Evolutionary conservation across 352 stramenopile genomes (phyloP), one percentile per base, ranked within the genome.

Genomic region (Phytophthora lateralis): DNA sequence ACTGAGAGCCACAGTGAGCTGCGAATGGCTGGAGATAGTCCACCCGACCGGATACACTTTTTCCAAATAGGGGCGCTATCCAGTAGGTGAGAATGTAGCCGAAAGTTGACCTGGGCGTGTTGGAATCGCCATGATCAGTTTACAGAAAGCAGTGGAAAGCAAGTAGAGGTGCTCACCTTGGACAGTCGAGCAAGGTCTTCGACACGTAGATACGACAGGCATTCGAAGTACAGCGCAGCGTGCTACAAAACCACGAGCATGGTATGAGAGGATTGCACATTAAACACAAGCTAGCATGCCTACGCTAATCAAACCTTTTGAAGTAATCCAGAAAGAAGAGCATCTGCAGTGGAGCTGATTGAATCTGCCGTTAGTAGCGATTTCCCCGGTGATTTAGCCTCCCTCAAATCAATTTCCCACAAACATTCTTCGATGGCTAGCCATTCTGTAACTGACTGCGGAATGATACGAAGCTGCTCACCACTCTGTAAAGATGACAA

Each of bases 61-160:
- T 91, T 91, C 85, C 85, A 94, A 2, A 88, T 57, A 0, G 85
- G 71, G n/a, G 83, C 65, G 30, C 68, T 84, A 14, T 68, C 55
- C 2, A 69, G 4, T n/a, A 90, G 65, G n/a, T 68, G 55, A 21
- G 55, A 60, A 21, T 78, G 75, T 4, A 88, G 27, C 3, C 34
- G 21, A 39, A 71, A 82, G 55, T 74, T 87, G 8, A 73, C 61
- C 74, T 82, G 21, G 34, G 63, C 18, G 7, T 51, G 27, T 17
- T 45, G 27, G 26, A 6, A 43, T 20, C 14, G 8, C 1, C 21
- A 24, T 41, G 17, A 34, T 60, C 9, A 60, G 14, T 59, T n/a
- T 17, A 18, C 2, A 18, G 15, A 41, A 41, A n/a, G 35, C 1
- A 38, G 35, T 20, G n/a, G n/a, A n/a, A 41, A 41, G 15, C 6